Percentiles rank a stretch among this genome's conserved stretches.
Evolutionary conservation across 176 grass and related monocot species (phyloP).

Genomic region (Paspalum notatum): DNA sequence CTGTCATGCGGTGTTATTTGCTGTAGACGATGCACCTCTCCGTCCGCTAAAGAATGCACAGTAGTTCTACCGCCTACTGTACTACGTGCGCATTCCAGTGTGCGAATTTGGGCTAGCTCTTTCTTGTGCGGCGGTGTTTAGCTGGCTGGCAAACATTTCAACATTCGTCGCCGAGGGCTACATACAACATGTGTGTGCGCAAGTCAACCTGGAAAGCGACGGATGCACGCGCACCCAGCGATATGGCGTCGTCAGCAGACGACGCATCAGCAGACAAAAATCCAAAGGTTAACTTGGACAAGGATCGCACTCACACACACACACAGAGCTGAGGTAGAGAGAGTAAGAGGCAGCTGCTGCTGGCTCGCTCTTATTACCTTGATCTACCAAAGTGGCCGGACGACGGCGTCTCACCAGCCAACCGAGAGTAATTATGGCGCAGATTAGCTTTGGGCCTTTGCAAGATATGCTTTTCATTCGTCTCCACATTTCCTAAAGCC

Average conservation of each 20-base stretch:
- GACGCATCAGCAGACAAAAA: conserved; percentile 1
- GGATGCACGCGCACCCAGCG: conserved; percentile 36
- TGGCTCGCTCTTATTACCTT: neutral
- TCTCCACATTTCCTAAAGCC: conserved; percentile 51
- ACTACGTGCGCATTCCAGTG: neutral
- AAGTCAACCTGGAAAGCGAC: conserved; percentile 48
- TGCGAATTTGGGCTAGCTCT: conserved; percentile 17
- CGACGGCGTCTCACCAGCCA: neutral
- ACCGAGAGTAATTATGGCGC: conserved; percentile 39
- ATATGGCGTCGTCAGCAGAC: conserved; percentile 15
- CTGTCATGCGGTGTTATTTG: too few species aligned
- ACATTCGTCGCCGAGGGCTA: conserved; percentile 38
- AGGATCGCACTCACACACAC: conserved; percentile 31
- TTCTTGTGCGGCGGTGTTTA: neutral
- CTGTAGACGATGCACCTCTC: too few species aligned
- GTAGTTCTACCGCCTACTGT: too few species aligned
- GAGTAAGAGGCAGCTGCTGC: too few species aligned
- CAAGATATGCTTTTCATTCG: conserved; percentile 50
- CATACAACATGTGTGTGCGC: neutral
- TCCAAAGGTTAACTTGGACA: conserved; percentile 34
- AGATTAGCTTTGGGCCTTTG: conserved; percentile 27
- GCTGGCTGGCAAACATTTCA: conserved; percentile 35
- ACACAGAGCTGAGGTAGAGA: neutral
- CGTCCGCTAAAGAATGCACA: too few species aligned
- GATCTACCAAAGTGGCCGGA: conserved; percentile 25